A percentile compares a stretch with the other conserved stretches of the same genome.
phyloP scores from a whole-genome alignment of 768 basidiomycete genomes.

The Trametes gibbosa region DNA sequence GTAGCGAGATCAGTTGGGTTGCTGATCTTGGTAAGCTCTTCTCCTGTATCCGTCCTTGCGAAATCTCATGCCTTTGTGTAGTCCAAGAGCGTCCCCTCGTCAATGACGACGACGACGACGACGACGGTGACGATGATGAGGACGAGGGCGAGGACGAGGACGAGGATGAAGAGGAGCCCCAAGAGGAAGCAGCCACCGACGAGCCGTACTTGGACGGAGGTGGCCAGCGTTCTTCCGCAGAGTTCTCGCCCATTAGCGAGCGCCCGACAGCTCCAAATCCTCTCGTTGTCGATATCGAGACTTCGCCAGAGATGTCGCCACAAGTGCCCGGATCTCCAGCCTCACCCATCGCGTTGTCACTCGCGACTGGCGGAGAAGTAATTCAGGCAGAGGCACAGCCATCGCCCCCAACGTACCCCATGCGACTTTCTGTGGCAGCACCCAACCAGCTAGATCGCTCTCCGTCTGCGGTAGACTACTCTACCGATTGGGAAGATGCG shows the following conservation, averaged over 20 bases:
- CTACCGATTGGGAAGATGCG: conserved; percentile 30
- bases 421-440: conserved; percentile 59
- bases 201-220: conserved; percentile 25
- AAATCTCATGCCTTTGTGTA: conserved; percentile 24
- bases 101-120: conserved; percentile 53
- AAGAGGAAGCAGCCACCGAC: conserved; percentile 3
- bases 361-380: conserved; percentile 32
- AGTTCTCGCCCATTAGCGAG: conserved; percentile 39
- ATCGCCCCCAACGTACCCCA: conserved; percentile 52
- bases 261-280: conserved; percentile 58
- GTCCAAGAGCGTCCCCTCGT: conserved; percentile 67
- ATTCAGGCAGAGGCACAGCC: conserved; percentile 46
- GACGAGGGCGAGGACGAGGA: conserved; percentile 45
- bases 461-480: conserved; percentile 35
- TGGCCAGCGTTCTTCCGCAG: conserved; percentile 43
- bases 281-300: conserved; percentile 61
- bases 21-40: conserved; percentile 60
- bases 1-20: conserved; percentile 72
- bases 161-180: conserved; percentile 28
- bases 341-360: conserved; percentile 43
- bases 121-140: conserved; percentile 48
- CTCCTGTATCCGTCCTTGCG: not conserved
- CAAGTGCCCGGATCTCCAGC: conserved; percentile 49
- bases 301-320: conserved; percentile 48
- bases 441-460: conserved; percentile 62